Evolutionary conservation across 495 filamentous ascomycete species (phyloP), one percentile per base, ranked within the genome.

Genomic region (Aspergillus heteromorphus): DNA sequence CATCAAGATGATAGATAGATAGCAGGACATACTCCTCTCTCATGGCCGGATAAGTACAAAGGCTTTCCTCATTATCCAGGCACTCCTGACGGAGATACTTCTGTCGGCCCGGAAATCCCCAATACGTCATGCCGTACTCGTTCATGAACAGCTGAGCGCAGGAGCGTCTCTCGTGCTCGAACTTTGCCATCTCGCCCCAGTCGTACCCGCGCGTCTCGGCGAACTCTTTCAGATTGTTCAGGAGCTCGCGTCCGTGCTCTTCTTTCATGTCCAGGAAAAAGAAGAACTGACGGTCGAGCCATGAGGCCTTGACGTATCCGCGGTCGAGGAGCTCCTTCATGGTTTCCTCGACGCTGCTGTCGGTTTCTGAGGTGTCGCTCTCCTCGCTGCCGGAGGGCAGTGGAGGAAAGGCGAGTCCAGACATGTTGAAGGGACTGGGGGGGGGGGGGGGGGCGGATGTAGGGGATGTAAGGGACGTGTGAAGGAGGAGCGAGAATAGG

Each of bases 231-330:
- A 66, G 21, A 11, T 38, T 48, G 5, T n/a, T 20, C 17, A 54
- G 43, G 47, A 67, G 63, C 4, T 40, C 38, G 3, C 48, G 29
- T 52, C 57, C 58, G n/a, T 30, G 36, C 1, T 56, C 51, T 2
- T 9, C 2, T 16, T 61, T 62, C 31, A 67, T 13, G 49, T 65
- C 59, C 0, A 67, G 56, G 11, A 61, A 65, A 0, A 6, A n/a
- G 2, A 57, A 48, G 23, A 67, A 67, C 18, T 54, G 27, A 2
- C 56, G 55, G 16, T 63, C 53, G 0, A 23, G 40, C 9, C 47
- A 55, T 19, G 18, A 52, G 1, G 31, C 9, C 7, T 29, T 59
- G 1, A 65, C 45, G 16, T 21, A 25, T 11, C 49, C 53, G 2
- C 48, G 20, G 45, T 60, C 53, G 8, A 60, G 49, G 17, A 40